phyloP scores from a whole-genome alignment of 2,329 filamentous ascomycete genomes.

The Chaetomiaceae sp. region DNA sequence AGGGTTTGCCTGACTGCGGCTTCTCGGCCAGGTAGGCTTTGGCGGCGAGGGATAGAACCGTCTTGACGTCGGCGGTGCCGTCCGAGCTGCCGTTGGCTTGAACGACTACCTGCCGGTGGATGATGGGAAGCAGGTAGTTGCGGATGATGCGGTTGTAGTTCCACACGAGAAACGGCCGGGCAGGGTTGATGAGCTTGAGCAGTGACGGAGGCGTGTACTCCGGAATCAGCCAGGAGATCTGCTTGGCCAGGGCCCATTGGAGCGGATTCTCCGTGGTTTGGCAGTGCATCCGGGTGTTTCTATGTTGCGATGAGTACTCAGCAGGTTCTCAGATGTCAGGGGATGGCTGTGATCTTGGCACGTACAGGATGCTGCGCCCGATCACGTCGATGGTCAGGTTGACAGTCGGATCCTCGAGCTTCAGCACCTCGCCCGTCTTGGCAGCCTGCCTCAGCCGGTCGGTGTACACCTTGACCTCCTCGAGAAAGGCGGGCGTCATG shows the following conservation, averaged over 20 bases:
- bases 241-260: constrained; percentile 13
- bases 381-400: constrained; percentile 3
- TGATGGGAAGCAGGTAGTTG: constrained; percentile 25
- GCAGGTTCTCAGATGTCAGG: neutral
- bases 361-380: neutral
- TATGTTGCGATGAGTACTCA: too few species aligned
- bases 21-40: constrained; percentile 22
- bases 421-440: neutral
- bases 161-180: constrained; percentile 23
- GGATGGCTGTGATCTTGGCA: too few species aligned
- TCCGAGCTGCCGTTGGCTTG: constrained; percentile 16
- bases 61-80: constrained; percentile 18
- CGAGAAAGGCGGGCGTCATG: constrained; percentile 30
- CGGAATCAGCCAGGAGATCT: constrained; percentile 15
- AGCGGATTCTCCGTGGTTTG: constrained; percentile 13
- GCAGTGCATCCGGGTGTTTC: constrained; percentile 12
- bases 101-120: constrained; percentile 24
- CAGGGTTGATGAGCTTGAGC: constrained; percentile 8
- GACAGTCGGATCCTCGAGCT: neutral
- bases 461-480: constrained; percentile 23
- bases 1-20: neutral
- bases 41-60: constrained; percentile 27
- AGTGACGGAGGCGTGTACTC: constrained; percentile 2
- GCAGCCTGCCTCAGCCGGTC: constrained; percentile 2
- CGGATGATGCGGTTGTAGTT: constrained; percentile 26